A percentile compares a stretch with the other conserved stretches of the same genome.
Evolutionary conservation across 2,329 filamentous ascomycete genomes (phyloP).

Genomic region (Penicillium sumatraense): DNA sequence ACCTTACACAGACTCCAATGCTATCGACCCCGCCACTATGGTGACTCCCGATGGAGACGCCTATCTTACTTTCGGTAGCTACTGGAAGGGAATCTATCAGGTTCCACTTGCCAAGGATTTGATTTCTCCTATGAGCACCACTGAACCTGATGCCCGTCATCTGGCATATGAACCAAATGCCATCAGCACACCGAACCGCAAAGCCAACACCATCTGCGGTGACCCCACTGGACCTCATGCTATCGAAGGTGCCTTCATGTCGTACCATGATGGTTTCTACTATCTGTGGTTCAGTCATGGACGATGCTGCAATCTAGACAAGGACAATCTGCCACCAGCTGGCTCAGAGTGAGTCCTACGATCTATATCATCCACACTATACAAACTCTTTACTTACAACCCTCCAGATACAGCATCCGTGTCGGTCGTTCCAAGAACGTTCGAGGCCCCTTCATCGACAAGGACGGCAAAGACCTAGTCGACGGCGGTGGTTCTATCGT

Average conservation of each 20-base stretch:
- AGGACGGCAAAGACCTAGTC: slow-evolving; percentile 58
- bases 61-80: slow-evolving; percentile 68
- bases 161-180: slow-evolving; percentile 33
- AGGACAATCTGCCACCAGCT: slow-evolving; percentile 47
- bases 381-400: slow-evolving; percentile 1
- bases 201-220: slow-evolving; percentile 32
- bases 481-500: slow-evolving; percentile 64
- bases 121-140: slow-evolving; percentile 25
- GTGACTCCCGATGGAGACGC: slow-evolving; percentile 41
- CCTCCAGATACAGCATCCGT: slow-evolving; percentile 61
- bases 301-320: slow-evolving; percentile 35
- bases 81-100: slow-evolving; percentile 70
- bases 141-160: slow-evolving; percentile 32
- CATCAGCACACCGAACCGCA: slow-evolving; percentile 20
- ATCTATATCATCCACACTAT: not conserved
- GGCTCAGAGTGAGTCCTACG: slow-evolving; percentile 54
- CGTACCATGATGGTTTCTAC: slow-evolving; percentile 34
- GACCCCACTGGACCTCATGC: slow-evolving; percentile 37
- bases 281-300: slow-evolving; percentile 44
- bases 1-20: slow-evolving; percentile 56
- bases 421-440: slow-evolving; percentile 63
- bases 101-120: slow-evolving; percentile 51
- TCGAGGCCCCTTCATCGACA: slow-evolving; percentile 60
- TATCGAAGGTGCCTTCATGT: slow-evolving; percentile 38
- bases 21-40: slow-evolving; percentile 64